Base-by-base conservation (phyloP, 768 basidiomycete genomes). In the Amanita fuliginea region DNA sequence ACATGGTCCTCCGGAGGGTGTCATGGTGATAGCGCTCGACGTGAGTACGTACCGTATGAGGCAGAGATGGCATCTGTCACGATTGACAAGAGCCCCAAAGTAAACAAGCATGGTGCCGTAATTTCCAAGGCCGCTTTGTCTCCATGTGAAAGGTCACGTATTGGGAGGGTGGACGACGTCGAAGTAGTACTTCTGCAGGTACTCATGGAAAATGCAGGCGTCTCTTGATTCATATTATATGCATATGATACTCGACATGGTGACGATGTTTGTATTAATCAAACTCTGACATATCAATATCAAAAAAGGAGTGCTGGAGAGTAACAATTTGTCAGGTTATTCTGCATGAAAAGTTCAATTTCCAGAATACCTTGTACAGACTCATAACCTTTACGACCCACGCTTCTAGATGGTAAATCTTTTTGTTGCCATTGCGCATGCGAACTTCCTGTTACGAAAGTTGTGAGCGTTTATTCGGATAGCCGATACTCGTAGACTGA, bases 371-470 rank as follows among this genome's bases (percentile, higher is more conserved):
- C 72, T 93, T 93, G 57, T 89, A 85, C 51, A 92, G 54, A 59
- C 79, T 86, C 95, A 98, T 97, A 36, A 93, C 78, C 62, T 97
- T 96, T 28, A 96, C 87, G 3, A 94, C 89, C 86, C 91, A 98
- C 14, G 95, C 94, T 59, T 99, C 95, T 37, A 99, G 76, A 60
- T 99, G 95, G 65, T 85, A 98, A 46, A 99, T 97, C 66, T 97
- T 79, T 78, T 74, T 74, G 52, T 61, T 76, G 4, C 95, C 95
- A 48, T 83, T 72, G n/a, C 91, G 80, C 88, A 98, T 89, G n/a
- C 96, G 83, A 33, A 87, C 77, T 69, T 99, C 94, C 91, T 96
- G 56, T 22, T 54, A 30, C 50, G 7, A 18, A n/a, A 33, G 32
- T 47, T 50, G 49, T 46, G 19, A 49, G 50, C 21, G 10, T 33